Percentiles rank a stretch among this genome's conserved stretches.
Evolutionary conservation across 78 protist genomes (phyloP).

Genomic region (Isochrysis galbana): DNA sequence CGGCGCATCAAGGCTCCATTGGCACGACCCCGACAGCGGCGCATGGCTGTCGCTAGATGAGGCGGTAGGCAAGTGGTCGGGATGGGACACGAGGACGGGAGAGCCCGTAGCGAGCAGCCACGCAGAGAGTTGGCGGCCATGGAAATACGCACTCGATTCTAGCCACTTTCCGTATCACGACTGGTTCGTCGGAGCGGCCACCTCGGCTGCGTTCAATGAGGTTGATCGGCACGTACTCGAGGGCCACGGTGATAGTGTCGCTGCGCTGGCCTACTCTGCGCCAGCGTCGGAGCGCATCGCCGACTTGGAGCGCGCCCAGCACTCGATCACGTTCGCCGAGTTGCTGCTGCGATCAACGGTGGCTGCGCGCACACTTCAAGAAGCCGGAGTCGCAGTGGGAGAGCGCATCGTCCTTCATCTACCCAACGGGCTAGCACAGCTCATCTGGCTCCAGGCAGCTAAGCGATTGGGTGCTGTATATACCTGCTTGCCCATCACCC

Average conservation of each 20-base stretch:
- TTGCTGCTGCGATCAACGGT: background rate
- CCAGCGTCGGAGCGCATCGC: background rate
- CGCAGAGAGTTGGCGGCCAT: no score
- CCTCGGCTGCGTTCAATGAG: slow-evolving; percentile 12
- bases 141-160: background rate
- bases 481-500: background rate
- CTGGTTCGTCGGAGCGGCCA: slow-evolving; percentile 1
- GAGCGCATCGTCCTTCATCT: background rate
- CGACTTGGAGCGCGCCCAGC: background rate
- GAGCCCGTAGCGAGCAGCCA: background rate
- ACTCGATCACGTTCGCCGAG: background rate
- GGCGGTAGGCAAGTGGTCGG: background rate
- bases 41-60: background rate
- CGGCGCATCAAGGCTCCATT: no score
- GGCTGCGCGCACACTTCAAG: background rate
- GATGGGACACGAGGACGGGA: background rate
- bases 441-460: background rate
- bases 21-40: background rate
- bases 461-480: background rate
- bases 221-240: background rate
- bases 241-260: background rate
- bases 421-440: background rate
- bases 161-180: background rate
- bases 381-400: background rate
- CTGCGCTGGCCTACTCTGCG: background rate